Conservation (phyloP, 768 basidiomycete genomes). For the Tricholoma matsutake region DNA sequence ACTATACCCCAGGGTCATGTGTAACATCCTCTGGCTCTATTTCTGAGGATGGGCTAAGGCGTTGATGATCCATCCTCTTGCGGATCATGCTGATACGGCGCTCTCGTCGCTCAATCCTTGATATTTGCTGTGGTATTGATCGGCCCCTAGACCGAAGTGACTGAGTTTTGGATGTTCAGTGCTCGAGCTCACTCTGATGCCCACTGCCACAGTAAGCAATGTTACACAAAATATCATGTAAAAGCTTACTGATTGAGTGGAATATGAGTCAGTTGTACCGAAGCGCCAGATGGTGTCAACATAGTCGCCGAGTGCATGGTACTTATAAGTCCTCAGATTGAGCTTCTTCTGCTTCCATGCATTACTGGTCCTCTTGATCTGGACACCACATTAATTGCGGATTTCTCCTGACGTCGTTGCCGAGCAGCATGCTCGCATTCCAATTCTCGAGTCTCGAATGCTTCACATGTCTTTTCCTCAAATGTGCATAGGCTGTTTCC, state of each 20-base stretch:
- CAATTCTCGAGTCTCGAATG: background rate
- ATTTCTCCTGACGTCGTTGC: background rate
- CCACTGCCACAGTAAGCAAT: too few species aligned
- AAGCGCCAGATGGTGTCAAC: too few species aligned
- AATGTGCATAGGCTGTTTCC: too few species aligned
- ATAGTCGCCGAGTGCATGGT: conserved; percentile 1
- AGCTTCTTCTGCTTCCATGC: background rate
- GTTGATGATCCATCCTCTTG: too few species aligned
- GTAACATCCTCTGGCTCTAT: too few species aligned
- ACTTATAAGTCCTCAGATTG: conserved; percentile 1
- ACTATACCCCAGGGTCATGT: too few species aligned
- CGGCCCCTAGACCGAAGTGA: background rate
- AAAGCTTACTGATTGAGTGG: too few species aligned
- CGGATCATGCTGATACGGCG: background rate
- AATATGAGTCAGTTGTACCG: too few species aligned
- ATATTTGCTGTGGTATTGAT: background rate
- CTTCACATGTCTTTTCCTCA: too few species aligned
- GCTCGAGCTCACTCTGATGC: too few species aligned
- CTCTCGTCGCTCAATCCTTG: background rate
- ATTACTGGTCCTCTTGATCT: conserved; percentile 2
- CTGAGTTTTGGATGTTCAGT: background rate
- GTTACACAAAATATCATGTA: too few species aligned
- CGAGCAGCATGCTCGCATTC: conserved; percentile 8
- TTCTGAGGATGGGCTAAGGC: too few species aligned
- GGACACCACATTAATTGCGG: background rate